Percentiles rank a stretch among this genome's conserved stretches.
phyloP scores from a whole-genome alignment of 2,329 filamentous ascomycete genomes.

The Nemania bipapillata region DNA sequence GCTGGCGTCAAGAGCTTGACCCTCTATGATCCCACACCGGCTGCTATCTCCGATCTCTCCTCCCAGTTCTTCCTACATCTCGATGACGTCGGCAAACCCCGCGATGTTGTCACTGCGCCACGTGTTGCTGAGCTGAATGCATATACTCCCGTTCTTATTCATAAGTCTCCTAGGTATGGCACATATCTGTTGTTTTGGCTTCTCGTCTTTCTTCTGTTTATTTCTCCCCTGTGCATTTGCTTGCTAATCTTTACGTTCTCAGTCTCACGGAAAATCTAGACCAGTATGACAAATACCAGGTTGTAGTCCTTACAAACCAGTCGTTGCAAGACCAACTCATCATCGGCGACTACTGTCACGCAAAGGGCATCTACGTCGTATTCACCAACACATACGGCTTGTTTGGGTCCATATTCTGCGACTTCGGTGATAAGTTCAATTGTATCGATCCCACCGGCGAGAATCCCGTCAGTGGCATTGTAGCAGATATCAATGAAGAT shows the following conservation, averaged over 20 bases:
- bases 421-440: conserved; percentile 94
- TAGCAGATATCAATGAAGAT: conserved; percentile 88
- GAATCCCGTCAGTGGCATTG: conserved; percentile 84
- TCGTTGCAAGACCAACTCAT: conserved; percentile 81
- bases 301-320: conserved; percentile 88
- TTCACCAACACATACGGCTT: conserved; percentile 90
- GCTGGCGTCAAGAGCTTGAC: conserved; percentile 98
- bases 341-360: conserved; percentile 92
- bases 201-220: conserved; percentile 25
- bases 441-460: conserved; percentile 91
- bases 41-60: conserved; percentile 87
- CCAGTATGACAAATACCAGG: conserved; percentile 89
- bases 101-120: conserved; percentile 86
- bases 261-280: conserved; percentile 80
- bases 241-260: conserved; percentile 45
- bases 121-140: conserved; percentile 94
- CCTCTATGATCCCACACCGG: conserved; percentile 87
- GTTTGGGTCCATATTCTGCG: conserved; percentile 95
- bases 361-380: conserved; percentile 90
- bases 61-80: conserved; percentile 95
- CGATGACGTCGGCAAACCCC: conserved; percentile 89
- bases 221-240: background rate
- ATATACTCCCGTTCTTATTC: conserved; percentile 89
- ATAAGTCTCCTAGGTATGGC: conserved; percentile 66
- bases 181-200: background rate